phyloP scores from a whole-genome alignment of 805 yeast genomes.

The Kazachstania africana region DNA sequence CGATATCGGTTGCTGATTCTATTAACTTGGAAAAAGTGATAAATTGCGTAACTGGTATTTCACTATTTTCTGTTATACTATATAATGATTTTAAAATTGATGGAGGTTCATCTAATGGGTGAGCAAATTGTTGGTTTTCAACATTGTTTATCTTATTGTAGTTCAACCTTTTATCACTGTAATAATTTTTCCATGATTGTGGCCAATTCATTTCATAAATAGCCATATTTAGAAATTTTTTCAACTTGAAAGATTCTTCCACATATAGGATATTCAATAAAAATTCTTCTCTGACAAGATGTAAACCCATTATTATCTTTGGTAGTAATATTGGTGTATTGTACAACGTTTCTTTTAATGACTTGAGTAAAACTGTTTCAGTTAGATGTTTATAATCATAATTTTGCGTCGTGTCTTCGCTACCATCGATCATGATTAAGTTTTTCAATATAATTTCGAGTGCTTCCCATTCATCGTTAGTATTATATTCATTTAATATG shows the following conservation, averaged over 20 bases:
- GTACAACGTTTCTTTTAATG: background rate
- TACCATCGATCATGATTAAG: background rate
- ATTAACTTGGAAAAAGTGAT: constrained; percentile 56
- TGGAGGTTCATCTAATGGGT: constrained; percentile 26
- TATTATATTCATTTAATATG: constrained; percentile 3
- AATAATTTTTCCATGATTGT: constrained; percentile 48
- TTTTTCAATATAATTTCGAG: constrained; percentile 1
- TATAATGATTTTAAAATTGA: constrained; percentile 33
- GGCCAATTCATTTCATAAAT: constrained; percentile 69
- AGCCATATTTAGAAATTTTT: constrained; percentile 47
- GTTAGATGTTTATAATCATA: background rate
- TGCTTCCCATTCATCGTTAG: background rate
- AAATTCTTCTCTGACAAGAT: constrained; percentile 66
- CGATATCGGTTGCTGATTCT: constrained; percentile 43
- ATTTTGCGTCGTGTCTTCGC: too few relatives aligned
- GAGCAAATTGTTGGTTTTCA: constrained; percentile 8
- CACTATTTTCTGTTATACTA: constrained; percentile 20
- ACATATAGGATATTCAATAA: constrained; percentile 41
- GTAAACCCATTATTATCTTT: constrained; percentile 55
- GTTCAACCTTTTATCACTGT: constrained; percentile 16
- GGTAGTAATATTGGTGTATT: constrained; percentile 29
- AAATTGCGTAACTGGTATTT: constrained; percentile 32
- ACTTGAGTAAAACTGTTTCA: background rate
- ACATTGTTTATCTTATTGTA: background rate
- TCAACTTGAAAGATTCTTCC: constrained; percentile 31